phyloP scores from a whole-genome alignment of 495 filamentous ascomycete species.

The Astrothelium subdiscretum region DNA sequence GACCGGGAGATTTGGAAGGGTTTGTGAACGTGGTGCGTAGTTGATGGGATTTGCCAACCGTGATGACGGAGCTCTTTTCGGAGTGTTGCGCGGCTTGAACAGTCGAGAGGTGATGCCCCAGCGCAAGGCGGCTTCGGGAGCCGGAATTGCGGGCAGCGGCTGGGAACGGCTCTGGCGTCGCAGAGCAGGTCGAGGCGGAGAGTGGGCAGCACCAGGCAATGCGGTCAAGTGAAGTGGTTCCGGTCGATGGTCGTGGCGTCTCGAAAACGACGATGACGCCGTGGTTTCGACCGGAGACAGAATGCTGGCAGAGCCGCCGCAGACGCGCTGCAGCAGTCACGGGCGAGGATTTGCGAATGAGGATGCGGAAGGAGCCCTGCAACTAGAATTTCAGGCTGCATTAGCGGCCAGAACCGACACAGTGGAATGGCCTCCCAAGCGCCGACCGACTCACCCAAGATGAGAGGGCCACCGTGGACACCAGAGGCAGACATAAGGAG shows the following conservation, averaged over 20 bases:
- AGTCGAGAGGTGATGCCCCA: constrained; percentile 23
- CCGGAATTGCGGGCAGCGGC: background rate
- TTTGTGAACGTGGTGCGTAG: constrained; percentile 39
- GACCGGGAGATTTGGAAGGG: constrained; percentile 35
- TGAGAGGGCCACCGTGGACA: background rate
- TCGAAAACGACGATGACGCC: background rate
- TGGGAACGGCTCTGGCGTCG: background rate
- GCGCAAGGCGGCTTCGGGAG: constrained; percentile 7
- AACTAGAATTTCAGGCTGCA: background rate
- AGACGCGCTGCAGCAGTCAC: background rate
- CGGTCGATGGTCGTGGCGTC: background rate
- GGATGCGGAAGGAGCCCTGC: background rate
- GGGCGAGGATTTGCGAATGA: background rate
- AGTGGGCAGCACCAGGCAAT: background rate
- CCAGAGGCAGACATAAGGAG: background rate
- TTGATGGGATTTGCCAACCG: constrained; percentile 57
- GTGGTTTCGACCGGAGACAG: background rate
- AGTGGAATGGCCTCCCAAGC: no score
- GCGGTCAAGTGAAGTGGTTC: background rate
- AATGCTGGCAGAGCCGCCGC: background rate
- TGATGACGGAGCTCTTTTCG: constrained; percentile 28
- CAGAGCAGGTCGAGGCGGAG: background rate
- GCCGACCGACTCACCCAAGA: background rate
- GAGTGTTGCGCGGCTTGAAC: constrained; percentile 14
- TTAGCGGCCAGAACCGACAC: background rate